phyloP scores from a whole-genome alignment of 108 stramenopile species.

The Pelagomonas calceolata region DNA sequence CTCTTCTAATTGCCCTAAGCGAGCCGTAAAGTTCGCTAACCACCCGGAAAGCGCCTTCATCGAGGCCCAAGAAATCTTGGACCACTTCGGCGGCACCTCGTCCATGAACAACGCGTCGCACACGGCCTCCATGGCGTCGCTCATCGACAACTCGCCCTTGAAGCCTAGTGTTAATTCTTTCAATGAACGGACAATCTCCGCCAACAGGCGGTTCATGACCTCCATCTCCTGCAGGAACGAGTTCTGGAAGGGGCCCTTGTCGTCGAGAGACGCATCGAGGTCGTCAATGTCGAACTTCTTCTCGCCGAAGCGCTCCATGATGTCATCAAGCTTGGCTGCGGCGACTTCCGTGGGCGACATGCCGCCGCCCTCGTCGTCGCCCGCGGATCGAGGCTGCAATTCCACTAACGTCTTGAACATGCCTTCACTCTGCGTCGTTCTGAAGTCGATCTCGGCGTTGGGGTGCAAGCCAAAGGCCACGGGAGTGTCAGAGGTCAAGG shows the following conservation, averaged over 20 bases:
- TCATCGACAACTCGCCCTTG: conserved; percentile 79
- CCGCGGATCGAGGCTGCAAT: conserved; percentile 43
- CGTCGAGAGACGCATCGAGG: conserved; percentile 50
- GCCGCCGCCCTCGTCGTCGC: conserved; percentile 26
- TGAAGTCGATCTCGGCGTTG: conserved; percentile 84
- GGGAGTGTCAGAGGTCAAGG: conserved; percentile 64
- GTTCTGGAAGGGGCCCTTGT: conserved; percentile 78
- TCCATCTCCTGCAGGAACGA: conserved; percentile 83
- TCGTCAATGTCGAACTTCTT: conserved; percentile 72
- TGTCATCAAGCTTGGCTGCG: conserved; percentile 38
- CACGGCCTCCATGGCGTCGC: conserved; percentile 70
- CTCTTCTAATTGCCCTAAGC: conserved; percentile 65
- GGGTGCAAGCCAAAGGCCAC: conserved; percentile 85
- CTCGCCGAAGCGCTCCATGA: conserved; percentile 68
- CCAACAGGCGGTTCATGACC: conserved; percentile 64
- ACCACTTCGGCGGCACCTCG: conserved; percentile 59
- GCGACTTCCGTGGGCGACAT: conserved; percentile 49
- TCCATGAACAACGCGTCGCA: conserved; percentile 61
- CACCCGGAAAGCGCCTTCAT: conserved; percentile 50
- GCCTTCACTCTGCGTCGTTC: conserved; percentile 63
- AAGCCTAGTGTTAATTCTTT: conserved; percentile 71
- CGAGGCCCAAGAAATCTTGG: conserved; percentile 68
- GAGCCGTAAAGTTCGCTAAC: conserved; percentile 53
- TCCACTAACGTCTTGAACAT: conserved; percentile 49
- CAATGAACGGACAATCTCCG: conserved; percentile 68